Percentiles rank a stretch among this genome's conserved stretches.
Conservation (phyloP, 1,139 yeast species). For the Yamadazyma epiphylla region DNA sequence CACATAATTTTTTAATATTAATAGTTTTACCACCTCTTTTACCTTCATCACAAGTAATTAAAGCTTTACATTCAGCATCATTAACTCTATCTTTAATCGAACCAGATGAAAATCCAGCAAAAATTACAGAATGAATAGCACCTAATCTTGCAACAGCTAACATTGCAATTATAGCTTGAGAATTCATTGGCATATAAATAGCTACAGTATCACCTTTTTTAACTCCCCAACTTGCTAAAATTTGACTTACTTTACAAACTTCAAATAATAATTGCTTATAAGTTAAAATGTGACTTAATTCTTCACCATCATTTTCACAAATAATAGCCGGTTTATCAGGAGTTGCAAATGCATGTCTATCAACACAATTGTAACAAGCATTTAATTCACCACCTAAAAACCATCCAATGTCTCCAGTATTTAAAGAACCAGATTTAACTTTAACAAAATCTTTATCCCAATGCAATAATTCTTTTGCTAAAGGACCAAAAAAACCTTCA, state of each 20-base stretch:
- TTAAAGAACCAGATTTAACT: conserved; percentile 70
- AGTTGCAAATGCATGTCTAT: conserved; percentile 69
- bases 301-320: conserved; percentile 77
- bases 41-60: conserved; percentile 78
- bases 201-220: conserved; percentile 83
- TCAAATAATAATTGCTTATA: conserved; percentile 70
- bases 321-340: conserved; percentile 75
- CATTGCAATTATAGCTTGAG: conserved; percentile 71
- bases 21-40: conserved; percentile 81
- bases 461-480: conserved; percentile 71
- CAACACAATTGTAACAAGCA: conserved; percentile 76
- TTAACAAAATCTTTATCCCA: conserved; percentile 85
- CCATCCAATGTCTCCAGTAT: conserved; percentile 83
- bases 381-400: conserved; percentile 73
- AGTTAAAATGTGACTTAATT: conserved; percentile 58
- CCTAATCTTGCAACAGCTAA: conserved; percentile 77
- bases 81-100: conserved; percentile 73
- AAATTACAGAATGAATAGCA: conserved; percentile 78
- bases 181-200: conserved; percentile 83
- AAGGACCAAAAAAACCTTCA: conserved; percentile 75
- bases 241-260: conserved; percentile 68
- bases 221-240: conserved; percentile 63
- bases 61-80: conserved; percentile 71
- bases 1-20: conserved; percentile 79
- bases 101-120: conserved; percentile 79